phyloP scores from a whole-genome alignment of 805 yeast species.

The Myxozyma vanderwaltii region DNA sequence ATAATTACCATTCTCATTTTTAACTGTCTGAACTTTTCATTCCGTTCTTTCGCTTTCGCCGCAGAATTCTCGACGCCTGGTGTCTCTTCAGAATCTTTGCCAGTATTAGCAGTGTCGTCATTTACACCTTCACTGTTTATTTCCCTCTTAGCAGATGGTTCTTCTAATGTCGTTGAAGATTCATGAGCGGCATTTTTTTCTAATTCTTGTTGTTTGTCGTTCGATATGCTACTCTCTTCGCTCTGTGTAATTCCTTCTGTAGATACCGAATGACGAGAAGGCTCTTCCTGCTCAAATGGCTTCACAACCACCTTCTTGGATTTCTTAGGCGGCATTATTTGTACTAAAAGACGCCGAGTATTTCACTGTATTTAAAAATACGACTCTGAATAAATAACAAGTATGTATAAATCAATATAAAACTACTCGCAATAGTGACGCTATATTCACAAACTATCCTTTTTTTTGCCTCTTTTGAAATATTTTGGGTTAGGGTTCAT shows the following conservation, averaged over 20 bases:
- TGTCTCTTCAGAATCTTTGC: neutral
- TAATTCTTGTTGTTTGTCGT: neutral
- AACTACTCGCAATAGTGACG: too few relatives aligned
- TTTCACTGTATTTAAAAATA: too few relatives aligned
- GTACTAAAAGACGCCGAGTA: neutral
- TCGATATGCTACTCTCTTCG: neutral
- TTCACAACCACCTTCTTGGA: neutral
- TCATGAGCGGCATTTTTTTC: neutral
- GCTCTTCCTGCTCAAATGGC: neutral
- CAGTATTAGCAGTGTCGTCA: neutral
- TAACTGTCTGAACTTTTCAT: conserved; percentile 22
- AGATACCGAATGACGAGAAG: neutral
- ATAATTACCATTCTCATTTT: conserved; percentile 20
- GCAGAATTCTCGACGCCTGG: neutral
- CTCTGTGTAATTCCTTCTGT: neutral
- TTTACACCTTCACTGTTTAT: neutral
- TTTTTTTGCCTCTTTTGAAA: too few relatives aligned
- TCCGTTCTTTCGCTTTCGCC: conserved; percentile 15
- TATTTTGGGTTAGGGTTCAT: conserved; percentile 9
- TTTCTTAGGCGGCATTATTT: neutral
- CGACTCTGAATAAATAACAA: too few relatives aligned
- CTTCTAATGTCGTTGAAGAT: too few relatives aligned
- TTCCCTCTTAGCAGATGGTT: neutral
- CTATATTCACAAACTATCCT: too few relatives aligned
- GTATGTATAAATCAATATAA: too few relatives aligned